A percentile compares a stretch with the other conserved stretches of the same genome.
These are phyloP conservation scores for Moelleriella libera DNA, from an alignment of 2,329 filamentous ascomycete species.

Conservation along the genomic window DNA sequence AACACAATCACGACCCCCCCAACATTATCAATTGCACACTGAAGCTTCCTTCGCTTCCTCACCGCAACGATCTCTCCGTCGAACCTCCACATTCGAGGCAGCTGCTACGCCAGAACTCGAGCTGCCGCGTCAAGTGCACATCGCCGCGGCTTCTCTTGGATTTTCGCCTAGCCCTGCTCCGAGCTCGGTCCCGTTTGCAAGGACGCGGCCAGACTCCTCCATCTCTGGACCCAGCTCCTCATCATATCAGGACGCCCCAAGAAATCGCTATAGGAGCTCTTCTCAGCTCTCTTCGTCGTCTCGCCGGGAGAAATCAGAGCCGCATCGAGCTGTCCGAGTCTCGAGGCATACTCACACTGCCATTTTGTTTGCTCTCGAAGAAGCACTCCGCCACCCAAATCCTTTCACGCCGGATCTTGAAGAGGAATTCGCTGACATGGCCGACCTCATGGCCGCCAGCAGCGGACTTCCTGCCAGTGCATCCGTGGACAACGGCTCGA, in stretches of 20 bases:
- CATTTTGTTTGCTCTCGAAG: conserved; percentile 84
- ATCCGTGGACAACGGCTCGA: conserved; percentile 39
- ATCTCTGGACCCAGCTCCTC: conserved; percentile 27
- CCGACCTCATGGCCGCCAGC: conserved; percentile 54
- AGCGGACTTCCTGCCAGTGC: conserved; percentile 36
- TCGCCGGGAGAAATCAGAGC: conserved; percentile 18
- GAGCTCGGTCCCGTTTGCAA: conserved; percentile 6
- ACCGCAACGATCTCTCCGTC: conserved; percentile 33
- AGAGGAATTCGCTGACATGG: conserved; percentile 88
- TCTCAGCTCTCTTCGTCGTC: conserved; percentile 28
- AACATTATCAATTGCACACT: conserved; percentile 17
- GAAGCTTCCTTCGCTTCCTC: conserved; percentile 25
- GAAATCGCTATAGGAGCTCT: conserved; percentile 23
- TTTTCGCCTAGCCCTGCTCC: conserved; percentile 24
- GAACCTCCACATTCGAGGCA: conserved; percentile 35
- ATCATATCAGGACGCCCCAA: conserved; percentile 11
- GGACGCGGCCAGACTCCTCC: conserved; percentile 8
- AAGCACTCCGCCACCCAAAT: conserved; percentile 71
- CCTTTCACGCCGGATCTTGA: conserved; percentile 70
- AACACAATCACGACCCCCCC: conserved; percentile 2
- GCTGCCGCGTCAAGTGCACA: conserved; percentile 26
- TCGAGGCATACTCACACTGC: conserved; percentile 78
- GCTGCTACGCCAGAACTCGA: conserved; percentile 28
- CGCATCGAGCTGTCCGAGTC: conserved; percentile 45
- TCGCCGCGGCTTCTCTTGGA: conserved; percentile 33